Evolutionary conservation across 257 asterid species (phyloP).

Genomic region (Buddleja alternifolia): DNA sequence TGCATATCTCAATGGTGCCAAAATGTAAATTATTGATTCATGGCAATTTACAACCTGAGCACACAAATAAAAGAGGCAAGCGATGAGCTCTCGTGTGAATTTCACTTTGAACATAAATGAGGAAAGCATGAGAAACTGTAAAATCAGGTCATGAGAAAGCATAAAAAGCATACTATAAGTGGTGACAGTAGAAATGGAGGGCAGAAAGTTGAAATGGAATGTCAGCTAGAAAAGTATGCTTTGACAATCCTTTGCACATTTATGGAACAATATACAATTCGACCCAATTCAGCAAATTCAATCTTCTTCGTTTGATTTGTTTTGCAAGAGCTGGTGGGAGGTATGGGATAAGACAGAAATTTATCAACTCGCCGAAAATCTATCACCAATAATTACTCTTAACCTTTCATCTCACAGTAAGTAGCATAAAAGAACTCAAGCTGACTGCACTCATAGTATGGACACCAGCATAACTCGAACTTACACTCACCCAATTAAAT

Average conservation of each 20-base stretch:
- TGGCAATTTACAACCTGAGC: constrained; percentile 92
- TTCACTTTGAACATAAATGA: constrained; percentile 16
- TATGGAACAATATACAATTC: no score
- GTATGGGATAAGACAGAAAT: not conserved
- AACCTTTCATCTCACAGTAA: constrained; percentile 23
- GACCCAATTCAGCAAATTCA: not conserved
- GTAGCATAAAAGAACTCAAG: not conserved
- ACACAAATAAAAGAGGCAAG: constrained; percentile 28
- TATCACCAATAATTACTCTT: not conserved
- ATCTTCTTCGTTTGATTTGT: not conserved
- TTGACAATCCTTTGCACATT: constrained; percentile 2
- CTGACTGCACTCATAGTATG: not conserved
- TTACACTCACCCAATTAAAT: not conserved
- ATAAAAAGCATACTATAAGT: constrained; percentile 17
- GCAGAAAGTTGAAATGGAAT: not conserved
- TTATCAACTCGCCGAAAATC: constrained; percentile 2
- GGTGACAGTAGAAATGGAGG: constrained; percentile 16
- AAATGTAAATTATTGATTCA: constrained; percentile 85
- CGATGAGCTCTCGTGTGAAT: constrained; percentile 18
- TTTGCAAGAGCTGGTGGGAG: not conserved
- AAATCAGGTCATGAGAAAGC: constrained; percentile 3
- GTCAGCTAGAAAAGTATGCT: not conserved
- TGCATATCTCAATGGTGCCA: constrained; percentile 90
- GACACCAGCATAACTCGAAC: not conserved
- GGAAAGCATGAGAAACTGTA: constrained; percentile 4